These are phyloP conservation scores for Darksidea phi DNA, from an alignment of 495 filamentous ascomycete genomes.

Conservation along the genomic window DNA sequence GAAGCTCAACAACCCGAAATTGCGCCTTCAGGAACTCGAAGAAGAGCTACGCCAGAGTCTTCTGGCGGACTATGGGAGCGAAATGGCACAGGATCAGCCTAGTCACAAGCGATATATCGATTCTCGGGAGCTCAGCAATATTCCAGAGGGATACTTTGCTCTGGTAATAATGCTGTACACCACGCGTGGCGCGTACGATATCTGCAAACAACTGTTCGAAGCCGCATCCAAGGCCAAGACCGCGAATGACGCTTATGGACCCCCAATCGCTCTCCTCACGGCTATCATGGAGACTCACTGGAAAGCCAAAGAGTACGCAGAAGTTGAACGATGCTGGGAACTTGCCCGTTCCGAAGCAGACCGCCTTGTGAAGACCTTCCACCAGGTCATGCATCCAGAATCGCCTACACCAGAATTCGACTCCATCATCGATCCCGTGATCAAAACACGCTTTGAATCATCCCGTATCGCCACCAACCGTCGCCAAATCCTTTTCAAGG, in stretches of 20 bases:
- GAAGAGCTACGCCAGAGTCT: constrained; percentile 23
- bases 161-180: constrained; percentile 65
- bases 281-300: constrained; percentile 65
- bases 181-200: constrained; percentile 52
- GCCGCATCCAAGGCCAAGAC: constrained; percentile 1
- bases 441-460: neutral
- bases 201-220: constrained; percentile 57
- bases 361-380: constrained; percentile 44
- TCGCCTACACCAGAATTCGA: constrained; percentile 3
- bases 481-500: constrained; percentile 57
- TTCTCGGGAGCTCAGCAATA: constrained; percentile 39
- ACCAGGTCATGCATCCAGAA: constrained; percentile 12
- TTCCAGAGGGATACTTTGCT: constrained; percentile 53
- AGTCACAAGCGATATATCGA: constrained; percentile 28
- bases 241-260: constrained; percentile 33
- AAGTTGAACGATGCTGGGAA: constrained; percentile 66
- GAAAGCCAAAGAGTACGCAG: constrained; percentile 54
- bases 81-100: constrained; percentile 40
- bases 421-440: constrained; percentile 7
- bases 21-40: constrained; percentile 23
- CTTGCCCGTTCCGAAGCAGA: constrained; percentile 56
- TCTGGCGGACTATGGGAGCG: constrained; percentile 36
- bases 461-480: constrained; percentile 39
- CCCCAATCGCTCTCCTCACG: constrained; percentile 60
- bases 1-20: neutral